These are phyloP conservation scores for Penicillium alfredii DNA, from an alignment of 495 filamentous ascomycete species.

Conservation along the genomic window DNA sequence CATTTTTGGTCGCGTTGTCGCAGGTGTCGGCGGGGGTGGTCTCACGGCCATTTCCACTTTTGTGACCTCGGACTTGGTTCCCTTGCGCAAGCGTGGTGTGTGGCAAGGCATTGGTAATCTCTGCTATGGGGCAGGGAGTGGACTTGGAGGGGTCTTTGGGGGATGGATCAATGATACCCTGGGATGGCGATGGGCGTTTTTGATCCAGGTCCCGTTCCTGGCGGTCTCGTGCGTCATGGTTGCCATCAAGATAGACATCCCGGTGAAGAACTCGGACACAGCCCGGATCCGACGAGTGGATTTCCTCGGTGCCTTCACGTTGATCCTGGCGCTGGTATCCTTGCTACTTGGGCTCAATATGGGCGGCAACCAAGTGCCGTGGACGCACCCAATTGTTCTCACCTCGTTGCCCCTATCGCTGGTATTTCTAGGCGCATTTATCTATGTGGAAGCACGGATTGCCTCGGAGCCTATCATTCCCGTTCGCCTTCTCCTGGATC, in stretches of 20 bases:
- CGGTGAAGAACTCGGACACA: constrained; percentile 60
- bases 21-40: constrained; percentile 82
- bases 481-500: constrained; percentile 64
- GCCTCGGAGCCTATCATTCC: constrained; percentile 80
- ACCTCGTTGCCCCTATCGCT: constrained; percentile 59
- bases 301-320: constrained; percentile 65
- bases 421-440: constrained; percentile 48
- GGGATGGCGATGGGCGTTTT: constrained; percentile 73
- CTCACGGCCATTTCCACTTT: constrained; percentile 78
- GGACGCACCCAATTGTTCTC: constrained; percentile 76
- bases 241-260: constrained; percentile 62
- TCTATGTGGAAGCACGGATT: constrained; percentile 59
- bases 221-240: constrained; percentile 62
- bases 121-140: constrained; percentile 64
- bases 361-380: constrained; percentile 79
- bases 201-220: constrained; percentile 66
- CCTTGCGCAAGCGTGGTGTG: constrained; percentile 72
- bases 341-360: constrained; percentile 76
- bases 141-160: constrained; percentile 57
- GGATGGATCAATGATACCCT: constrained; percentile 74
- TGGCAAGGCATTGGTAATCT: constrained; percentile 87
- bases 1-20: constrained; percentile 73
- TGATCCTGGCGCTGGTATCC: constrained; percentile 64
- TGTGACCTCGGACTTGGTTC: constrained; percentile 74
- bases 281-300: constrained; percentile 67